Evolutionary conservation across 1,139 yeast genomes (phyloP).

Genomic region (Kodamaea suecica): DNA sequence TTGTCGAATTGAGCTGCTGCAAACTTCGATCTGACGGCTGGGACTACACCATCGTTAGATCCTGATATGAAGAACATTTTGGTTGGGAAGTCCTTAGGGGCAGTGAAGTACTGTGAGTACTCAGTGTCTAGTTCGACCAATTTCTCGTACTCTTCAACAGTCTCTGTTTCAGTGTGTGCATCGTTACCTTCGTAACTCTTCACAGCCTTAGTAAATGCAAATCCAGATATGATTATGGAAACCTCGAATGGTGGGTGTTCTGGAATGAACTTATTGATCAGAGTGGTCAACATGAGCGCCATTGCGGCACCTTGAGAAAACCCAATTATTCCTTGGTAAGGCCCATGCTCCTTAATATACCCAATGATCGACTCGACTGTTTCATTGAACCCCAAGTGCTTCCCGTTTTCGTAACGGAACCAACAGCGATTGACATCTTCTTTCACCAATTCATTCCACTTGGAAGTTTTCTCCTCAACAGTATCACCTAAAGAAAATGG

Average conservation of each 20-base stretch:
- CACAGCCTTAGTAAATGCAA: conserved; percentile 47
- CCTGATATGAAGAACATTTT: conserved; percentile 32
- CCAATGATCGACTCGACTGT: conserved; percentile 43
- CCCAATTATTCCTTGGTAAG: conserved; percentile 84
- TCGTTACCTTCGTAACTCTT: conserved; percentile 1
- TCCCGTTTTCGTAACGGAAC: conserved; percentile 34
- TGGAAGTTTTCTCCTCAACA: conserved; percentile 24
- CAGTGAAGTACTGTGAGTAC: conserved; percentile 18
- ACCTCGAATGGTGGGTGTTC: conserved; percentile 42
- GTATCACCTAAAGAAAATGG: conserved; percentile 28
- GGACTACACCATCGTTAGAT: conserved; percentile 31
- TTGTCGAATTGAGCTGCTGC: conserved; percentile 21
- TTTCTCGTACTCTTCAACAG: conserved; percentile 13
- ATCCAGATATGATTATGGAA: conserved; percentile 53
- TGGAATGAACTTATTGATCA: conserved; percentile 38
- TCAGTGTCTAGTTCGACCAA: conserved; percentile 6
- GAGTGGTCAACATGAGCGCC: conserved; percentile 54
- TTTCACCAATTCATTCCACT: conserved; percentile 37
- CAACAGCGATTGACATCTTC: conserved; percentile 52
- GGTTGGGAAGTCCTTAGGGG: conserved; percentile 19
- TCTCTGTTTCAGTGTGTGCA: conserved; percentile 19
- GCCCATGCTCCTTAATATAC: conserved; percentile 68
- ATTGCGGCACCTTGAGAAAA: conserved; percentile 94
- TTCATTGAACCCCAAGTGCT: conserved; percentile 33
- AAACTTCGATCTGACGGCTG: conserved; percentile 29